A percentile compares a stretch with the other conserved stretches of the same genome.
phyloP scores from a whole-genome alignment of 2,329 filamentous ascomycete genomes.

The Zymoseptoria crescenta region DNA sequence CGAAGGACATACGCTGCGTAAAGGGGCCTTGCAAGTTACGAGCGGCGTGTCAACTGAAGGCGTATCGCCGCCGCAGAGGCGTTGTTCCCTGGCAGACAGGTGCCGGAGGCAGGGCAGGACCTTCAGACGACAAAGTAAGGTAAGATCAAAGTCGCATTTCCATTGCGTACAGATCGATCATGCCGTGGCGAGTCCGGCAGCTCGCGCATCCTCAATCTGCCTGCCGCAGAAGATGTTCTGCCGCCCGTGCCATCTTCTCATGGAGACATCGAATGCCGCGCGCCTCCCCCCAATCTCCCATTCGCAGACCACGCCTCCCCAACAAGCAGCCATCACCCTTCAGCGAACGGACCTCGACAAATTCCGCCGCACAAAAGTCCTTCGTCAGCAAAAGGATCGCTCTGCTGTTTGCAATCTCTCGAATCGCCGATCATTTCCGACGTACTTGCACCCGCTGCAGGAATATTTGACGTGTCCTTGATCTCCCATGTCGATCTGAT shows the following conservation, averaged over 20 bases:
- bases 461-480: not conserved
- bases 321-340: not conserved
- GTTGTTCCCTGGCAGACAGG: not conserved
- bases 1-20: too few species aligned
- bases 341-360: not conserved
- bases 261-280: too few species aligned
- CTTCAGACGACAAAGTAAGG: not conserved
- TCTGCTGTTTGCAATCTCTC: too few species aligned
- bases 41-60: not conserved
- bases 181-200: not conserved
- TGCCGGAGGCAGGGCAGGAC: not conserved
- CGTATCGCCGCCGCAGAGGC: not conserved
- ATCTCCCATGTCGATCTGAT: not conserved
- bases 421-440: not conserved
- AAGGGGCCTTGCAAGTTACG: not conserved
- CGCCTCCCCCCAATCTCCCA: not conserved
- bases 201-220: not conserved
- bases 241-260: not conserved
- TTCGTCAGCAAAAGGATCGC: too few species aligned
- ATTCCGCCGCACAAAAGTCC: not conserved
- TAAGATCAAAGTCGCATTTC: not conserved
- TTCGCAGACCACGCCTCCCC: not conserved
- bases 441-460: not conserved
- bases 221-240: not conserved
- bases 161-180: not conserved